Evolutionary conservation across 2,329 filamentous ascomycete genomes (phyloP), one percentile per base, ranked within the genome.

Genomic region (Coleophoma crateriformis): DNA sequence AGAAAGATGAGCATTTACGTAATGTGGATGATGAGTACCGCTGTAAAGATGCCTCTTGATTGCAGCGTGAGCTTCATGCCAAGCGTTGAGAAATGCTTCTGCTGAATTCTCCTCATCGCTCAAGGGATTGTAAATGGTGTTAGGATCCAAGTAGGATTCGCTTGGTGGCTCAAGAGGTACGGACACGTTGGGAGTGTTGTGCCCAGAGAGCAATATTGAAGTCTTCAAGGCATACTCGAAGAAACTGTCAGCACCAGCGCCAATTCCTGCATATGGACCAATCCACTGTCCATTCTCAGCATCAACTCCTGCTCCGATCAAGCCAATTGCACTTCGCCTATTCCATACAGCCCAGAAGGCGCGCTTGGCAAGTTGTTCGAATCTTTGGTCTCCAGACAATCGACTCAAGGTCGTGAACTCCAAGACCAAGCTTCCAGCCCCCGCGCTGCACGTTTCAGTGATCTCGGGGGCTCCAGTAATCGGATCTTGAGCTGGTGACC

Each of bases 301-400:
- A 69, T 96, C 92, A 53, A 99, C 90, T 3, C 91, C 92, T 50
- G 90, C 87, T 7, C 92, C 94, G 54, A 99, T 85, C 20, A 99
- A 75, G 4, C 89, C 90, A 60, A 96, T 89, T 38, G 84, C 80
- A 65, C 89, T 96, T 55, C 91, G 81, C 49, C 88, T 78, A 40
- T 85, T 76, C 94, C 94, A 99, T n/a, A 99, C 89, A 20, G 91
- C 87, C 90, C 92, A 96, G 62, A 99, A 99, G 1, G 94, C 92
- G 50, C 88, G 77, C 68, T 97, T 97, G 1, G 89, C 92, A 14
- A 88, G 77, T 61, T 87, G 82, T 67, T 99, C 94, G 61, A 95
- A 99, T n/a, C 88, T 82, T 10, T 78, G 72, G 64, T 97, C 89
- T 11, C 88, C 90, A 0, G 90, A 95, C 43, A 99, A 74, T 20